These are phyloP conservation scores for Eucalyptus lansdowneana DNA, from an alignment of 345 rosid species.

Conservation along the genomic window DNA sequence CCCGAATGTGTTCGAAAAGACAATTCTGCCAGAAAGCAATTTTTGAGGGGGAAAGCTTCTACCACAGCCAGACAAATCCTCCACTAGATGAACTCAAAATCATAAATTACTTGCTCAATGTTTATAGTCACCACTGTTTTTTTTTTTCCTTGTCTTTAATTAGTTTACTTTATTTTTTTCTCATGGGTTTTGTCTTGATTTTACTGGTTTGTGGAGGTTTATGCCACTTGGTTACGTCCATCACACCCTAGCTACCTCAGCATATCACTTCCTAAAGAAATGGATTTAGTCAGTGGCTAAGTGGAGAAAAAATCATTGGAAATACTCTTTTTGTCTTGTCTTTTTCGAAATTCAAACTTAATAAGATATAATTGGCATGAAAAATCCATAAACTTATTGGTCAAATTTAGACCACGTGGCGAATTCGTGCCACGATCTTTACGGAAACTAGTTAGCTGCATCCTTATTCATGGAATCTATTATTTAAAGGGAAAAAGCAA, in stretches of 20 bases:
- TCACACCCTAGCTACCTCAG: not conserved
- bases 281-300: not conserved
- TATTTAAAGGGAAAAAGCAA: not conserved
- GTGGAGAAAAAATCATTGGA: not conserved
- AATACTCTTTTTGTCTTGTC: not conserved
- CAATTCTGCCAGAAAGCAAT: not conserved
- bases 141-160: not conserved
- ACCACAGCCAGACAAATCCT: not conserved
- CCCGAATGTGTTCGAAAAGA: not conserved
- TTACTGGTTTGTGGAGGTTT: not conserved
- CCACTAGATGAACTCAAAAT: not conserved
- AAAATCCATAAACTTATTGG: not conserved
- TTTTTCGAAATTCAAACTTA: not conserved
- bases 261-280: not conserved
- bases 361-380: not conserved
- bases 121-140: not conserved
- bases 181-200: not conserved
- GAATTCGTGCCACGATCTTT: not conserved
- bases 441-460: not conserved
- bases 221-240: not conserved
- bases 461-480: not conserved
- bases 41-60: not conserved
- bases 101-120: not conserved
- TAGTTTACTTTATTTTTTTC: not conserved
- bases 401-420: not conserved